Conservation (phyloP, 208 protist genomes). For the Endotrypanum monterogeii region DNA sequence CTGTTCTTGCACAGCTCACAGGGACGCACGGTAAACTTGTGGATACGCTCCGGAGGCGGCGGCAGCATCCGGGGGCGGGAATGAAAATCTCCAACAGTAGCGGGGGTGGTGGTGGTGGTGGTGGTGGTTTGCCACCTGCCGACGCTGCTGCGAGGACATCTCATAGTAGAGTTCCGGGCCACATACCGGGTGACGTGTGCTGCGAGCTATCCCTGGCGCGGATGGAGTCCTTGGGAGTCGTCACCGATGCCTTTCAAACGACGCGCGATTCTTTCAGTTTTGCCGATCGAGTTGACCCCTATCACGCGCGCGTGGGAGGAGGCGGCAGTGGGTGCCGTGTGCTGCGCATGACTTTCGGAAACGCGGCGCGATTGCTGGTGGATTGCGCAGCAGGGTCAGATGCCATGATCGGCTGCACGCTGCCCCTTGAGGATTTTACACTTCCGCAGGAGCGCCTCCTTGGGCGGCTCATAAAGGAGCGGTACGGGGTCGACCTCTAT, state of each 20-base stretch:
- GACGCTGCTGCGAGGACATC: not conserved
- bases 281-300: slow-evolving; percentile 1
- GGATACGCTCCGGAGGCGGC: slow-evolving; percentile 12
- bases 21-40: slow-evolving; percentile 16
- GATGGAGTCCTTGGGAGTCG: slow-evolving; percentile 8
- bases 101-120: too few relatives aligned
- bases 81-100: not conserved
- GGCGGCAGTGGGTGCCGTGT: slow-evolving; percentile 17
- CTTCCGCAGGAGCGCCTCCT: slow-evolving; percentile 93
- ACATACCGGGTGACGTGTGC: slow-evolving; percentile 18
- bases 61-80: slow-evolving; percentile 2
- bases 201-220: slow-evolving; percentile 17
- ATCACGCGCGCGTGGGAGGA: slow-evolving; percentile 23
- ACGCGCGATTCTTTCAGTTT: not conserved
- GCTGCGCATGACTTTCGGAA: slow-evolving; percentile 18
- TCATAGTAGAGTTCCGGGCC: not conserved
- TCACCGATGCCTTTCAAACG: slow-evolving; percentile 1
- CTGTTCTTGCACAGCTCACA: slow-evolving; percentile 91
- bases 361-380: slow-evolving; percentile 20
- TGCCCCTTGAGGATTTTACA: slow-evolving; percentile 74
- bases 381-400: slow-evolving; percentile 10
- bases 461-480: slow-evolving; percentile 93
- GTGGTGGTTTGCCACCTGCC: not conserved
- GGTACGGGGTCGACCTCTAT: slow-evolving; percentile 98
- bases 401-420: not conserved